Conservation (phyloP, 495 filamentous ascomycete species). For the Xylona heveae region DNA sequence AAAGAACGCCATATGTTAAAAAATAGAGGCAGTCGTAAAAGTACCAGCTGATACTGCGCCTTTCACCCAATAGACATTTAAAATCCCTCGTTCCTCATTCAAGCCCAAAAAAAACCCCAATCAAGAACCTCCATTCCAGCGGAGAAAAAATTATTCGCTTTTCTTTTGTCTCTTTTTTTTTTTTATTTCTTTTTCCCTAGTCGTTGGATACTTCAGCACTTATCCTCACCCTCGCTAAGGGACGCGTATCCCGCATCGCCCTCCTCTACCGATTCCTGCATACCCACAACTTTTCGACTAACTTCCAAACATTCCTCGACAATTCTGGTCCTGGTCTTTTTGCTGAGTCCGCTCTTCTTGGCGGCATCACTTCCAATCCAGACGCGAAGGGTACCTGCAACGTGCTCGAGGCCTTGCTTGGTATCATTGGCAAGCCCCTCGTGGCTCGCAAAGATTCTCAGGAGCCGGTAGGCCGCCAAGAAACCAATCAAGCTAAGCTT, state of each 20-base stretch:
- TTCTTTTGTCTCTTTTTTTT: too few relatives aligned
- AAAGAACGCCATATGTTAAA: too few relatives aligned
- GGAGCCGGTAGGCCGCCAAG: neutral
- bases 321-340: neutral
- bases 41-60: too few relatives aligned
- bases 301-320: constrained; percentile 3
- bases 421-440: neutral
- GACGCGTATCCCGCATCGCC: constrained; percentile 1
- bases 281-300: constrained; percentile 1
- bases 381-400: constrained; percentile 1
- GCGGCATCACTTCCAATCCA: constrained; percentile 2
- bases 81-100: too few relatives aligned
- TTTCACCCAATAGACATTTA: too few relatives aligned
- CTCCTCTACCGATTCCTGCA: neutral
- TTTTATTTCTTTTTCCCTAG: too few relatives aligned
- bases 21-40: too few relatives aligned
- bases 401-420: neutral
- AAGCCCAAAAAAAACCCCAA: too few relatives aligned
- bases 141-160: too few relatives aligned
- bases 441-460: neutral
- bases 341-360: neutral
- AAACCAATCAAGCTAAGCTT: constrained; percentile 1
- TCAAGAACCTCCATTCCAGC: too few relatives aligned
- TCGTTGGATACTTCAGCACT: too few relatives aligned
- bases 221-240: neutral